Conservation (phyloP, 352 stramenopile species). For the Phytophthora ohioensis region DNA sequence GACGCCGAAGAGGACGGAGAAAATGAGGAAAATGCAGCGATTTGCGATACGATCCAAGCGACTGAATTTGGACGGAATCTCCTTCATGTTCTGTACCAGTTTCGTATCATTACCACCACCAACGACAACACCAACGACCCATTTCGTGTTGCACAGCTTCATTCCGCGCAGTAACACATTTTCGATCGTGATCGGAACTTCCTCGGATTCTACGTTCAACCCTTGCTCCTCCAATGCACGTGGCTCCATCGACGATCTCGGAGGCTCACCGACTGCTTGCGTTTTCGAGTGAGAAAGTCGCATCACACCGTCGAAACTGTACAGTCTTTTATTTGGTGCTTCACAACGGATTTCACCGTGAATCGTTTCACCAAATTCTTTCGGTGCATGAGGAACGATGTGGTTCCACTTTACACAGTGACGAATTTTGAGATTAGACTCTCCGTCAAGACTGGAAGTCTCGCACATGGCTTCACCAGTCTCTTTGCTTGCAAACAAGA, state of each 20-base stretch:
- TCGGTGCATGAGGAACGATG: conserved; percentile 41
- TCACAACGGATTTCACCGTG: conserved; percentile 78
- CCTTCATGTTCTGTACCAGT: conserved; percentile 87
- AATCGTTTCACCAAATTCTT: conserved; percentile 64
- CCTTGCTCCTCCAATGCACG: conserved; percentile 12
- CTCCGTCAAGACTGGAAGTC: conserved; percentile 84
- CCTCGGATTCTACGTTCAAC: conserved; percentile 42
- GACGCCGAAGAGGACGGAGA: conserved; percentile 75
- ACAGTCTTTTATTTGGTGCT: conserved; percentile 80
- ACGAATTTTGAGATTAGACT: conserved; percentile 86
- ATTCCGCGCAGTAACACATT: conserved; percentile 85
- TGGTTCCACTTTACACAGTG: conserved; percentile 71
- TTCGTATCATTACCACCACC: conserved; percentile 85
- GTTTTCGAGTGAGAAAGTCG: conserved; percentile 45
- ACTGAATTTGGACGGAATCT: conserved; percentile 88
- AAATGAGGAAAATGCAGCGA: conserved; percentile 87
- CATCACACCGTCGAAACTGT: conserved; percentile 84
- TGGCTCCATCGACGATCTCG: neutral
- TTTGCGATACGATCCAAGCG: conserved; percentile 82
- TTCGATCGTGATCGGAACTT: conserved; percentile 80
- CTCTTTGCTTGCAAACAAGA: conserved; percentile 87
- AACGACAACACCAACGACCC: conserved; percentile 81
- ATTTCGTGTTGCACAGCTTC: conserved; percentile 89
- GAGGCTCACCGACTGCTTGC: conserved; percentile 7
- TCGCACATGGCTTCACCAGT: conserved; percentile 81